A percentile compares a stretch with the other conserved stretches of the same genome.
phyloP scores from a whole-genome alignment of 495 filamentous ascomycete species.

The Pyrenula aspistea region DNA sequence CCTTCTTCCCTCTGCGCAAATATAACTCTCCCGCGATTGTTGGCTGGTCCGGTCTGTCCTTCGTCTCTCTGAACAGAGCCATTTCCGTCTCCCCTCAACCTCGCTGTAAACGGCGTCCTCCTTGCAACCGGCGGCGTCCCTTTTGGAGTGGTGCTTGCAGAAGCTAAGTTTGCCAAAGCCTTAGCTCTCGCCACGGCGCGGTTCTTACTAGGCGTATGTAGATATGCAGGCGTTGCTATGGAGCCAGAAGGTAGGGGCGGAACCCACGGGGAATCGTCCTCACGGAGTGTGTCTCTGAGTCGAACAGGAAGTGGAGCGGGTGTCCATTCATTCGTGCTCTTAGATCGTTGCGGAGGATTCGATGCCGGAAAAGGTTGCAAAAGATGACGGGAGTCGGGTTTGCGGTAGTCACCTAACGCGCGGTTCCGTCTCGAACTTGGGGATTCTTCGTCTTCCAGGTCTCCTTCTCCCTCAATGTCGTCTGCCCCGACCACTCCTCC shows the following conservation, averaged over 20 bases:
- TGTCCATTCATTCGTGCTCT: constrained; percentile 23
- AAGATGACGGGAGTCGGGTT: constrained; percentile 3
- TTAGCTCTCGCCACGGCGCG: constrained; percentile 32
- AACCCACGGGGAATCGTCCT: constrained; percentile 18
- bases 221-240: constrained; percentile 37
- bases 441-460: constrained; percentile 1
- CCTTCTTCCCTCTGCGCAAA: no score
- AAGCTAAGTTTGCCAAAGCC: constrained; percentile 35
- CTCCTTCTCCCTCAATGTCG: neutral
- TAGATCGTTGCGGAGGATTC: constrained; percentile 15
- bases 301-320: constrained; percentile 26
- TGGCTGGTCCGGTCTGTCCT: no score
- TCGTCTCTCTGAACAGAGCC: neutral
- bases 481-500: constrained; percentile 13
- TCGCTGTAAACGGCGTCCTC: neutral
- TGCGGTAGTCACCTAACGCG: constrained; percentile 2
- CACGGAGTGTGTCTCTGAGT: constrained; percentile 32
- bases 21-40: no score
- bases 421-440: constrained; percentile 2
- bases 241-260: constrained; percentile 26
- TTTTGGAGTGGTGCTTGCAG: constrained; percentile 34
- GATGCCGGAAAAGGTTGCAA: neutral
- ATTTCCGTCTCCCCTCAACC: neutral
- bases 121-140: neutral
- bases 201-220: constrained; percentile 46